A percentile compares a stretch with the other conserved stretches of the same genome.
Conservation (phyloP, 2,329 filamentous ascomycete genomes). For the Hymenoscyphus linearis region DNA sequence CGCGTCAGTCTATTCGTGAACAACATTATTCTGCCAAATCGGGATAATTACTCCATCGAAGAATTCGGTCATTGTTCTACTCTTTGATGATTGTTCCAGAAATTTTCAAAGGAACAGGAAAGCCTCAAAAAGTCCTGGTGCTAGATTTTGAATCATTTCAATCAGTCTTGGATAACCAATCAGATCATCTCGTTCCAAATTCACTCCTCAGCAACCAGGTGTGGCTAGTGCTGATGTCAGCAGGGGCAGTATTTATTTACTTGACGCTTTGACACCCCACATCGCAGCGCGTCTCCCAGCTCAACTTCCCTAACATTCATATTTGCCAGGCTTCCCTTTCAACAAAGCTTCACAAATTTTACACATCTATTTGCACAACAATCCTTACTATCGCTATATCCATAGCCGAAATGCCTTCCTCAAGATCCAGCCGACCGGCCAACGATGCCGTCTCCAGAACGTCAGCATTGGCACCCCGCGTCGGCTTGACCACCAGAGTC, state of each 20-base stretch:
- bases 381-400: neutral
- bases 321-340: neutral
- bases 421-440: neutral
- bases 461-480: neutral
- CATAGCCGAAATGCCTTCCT: neutral
- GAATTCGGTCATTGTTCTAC: no score
- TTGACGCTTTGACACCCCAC: neutral
- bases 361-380: neutral
- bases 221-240: neutral
- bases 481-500: neutral
- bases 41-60: no score
- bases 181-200: no score
- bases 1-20: no score
- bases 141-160: no score
- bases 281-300: neutral
- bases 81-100: no score
- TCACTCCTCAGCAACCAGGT: neutral
- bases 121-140: no score
- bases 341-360: neutral
- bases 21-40: no score
- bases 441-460: neutral
- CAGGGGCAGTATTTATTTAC: neutral
- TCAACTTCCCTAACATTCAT: neutral
- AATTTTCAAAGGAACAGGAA: no score
- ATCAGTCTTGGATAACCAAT: no score